Evolutionary conservation across 2,329 filamentous ascomycete genomes (phyloP), one percentile per base, ranked within the genome.

Genomic region (Colletotrichum liriopes): DNA sequence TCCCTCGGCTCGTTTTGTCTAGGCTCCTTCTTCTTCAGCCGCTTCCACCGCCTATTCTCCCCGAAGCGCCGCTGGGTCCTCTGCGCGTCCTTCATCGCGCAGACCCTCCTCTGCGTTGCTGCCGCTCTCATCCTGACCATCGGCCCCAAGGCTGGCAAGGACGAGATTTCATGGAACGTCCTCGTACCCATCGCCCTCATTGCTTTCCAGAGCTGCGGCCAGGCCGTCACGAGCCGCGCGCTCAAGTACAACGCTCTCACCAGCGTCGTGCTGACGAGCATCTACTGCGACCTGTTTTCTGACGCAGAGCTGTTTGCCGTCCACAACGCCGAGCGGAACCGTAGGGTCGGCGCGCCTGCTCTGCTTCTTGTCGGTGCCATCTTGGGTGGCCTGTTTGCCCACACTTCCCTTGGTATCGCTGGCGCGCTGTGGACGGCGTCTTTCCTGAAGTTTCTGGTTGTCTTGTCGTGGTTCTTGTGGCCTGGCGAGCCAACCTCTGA

Each of bases 221-320:
- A 96, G 79, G 93, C 93, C 1, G 91, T 95, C n/a, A 89, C 90
- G 0, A 94, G 92, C 76, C 84, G 93, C 4, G 90, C 92, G 0
- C 81, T 96, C 72, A 88, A 91, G 76, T 92, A 91, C 78, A 91
- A 90, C 70, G 90, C 91, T 2, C 83, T 96, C 26, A 95, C 93
- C 0, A 94, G 92, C 73, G 93, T 95, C 20, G 94, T 95, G 3
- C 82, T 96, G 71, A 96, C 94, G 1, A 94, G 92, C 78, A 91
- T 94, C 73, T 96, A 95, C 83, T 95, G 93, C 78, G 94, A 96
- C 79, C 78, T 96, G 26, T 94, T 94, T 76, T 93, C 91, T 1
- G 93, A 94, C 68, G 81, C 83, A 41, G 80, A 85, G 32, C 76
- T 90, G 4, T 86, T 89, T 45, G 79, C 80, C 1, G 59, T 78